Conservation (phyloP, 2,329 filamentous ascomycete genomes). For the Aspergillus chevalieri region DNA sequence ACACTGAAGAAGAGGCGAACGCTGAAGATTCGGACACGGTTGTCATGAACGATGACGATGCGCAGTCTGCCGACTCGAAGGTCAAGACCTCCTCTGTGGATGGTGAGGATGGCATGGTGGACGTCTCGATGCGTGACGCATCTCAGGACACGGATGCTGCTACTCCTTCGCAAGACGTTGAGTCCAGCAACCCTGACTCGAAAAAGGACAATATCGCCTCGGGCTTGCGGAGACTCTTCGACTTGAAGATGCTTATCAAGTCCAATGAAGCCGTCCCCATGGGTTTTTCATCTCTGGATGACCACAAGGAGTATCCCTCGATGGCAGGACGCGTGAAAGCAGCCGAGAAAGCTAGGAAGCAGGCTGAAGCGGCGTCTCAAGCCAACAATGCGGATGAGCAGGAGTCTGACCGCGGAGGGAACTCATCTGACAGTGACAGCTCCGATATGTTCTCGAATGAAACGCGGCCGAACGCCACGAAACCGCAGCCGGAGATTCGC, state of each 20-base stretch:
- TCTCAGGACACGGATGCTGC: slow-evolving; percentile 25
- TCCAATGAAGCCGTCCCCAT: slow-evolving; percentile 58
- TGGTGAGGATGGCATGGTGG: slow-evolving; percentile 84
- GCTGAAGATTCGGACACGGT: slow-evolving; percentile 62
- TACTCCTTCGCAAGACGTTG: slow-evolving; percentile 8
- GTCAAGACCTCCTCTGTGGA: slow-evolving; percentile 73
- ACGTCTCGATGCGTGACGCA: slow-evolving; percentile 75
- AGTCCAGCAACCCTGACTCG: slow-evolving; percentile 44
- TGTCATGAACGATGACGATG: slow-evolving; percentile 55
- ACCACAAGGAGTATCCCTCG: slow-evolving; percentile 53
- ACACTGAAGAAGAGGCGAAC: slow-evolving; percentile 46
- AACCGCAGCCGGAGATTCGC: slow-evolving; percentile 41
- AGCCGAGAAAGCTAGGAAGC: slow-evolving; percentile 8
- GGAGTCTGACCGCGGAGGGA: slow-evolving; percentile 14
- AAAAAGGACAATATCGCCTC: slow-evolving; percentile 53
- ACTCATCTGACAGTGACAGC: slow-evolving; percentile 23
- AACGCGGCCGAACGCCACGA: slow-evolving; percentile 9
- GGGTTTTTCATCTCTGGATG: slow-evolving; percentile 60
- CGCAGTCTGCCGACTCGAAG: slow-evolving; percentile 62
- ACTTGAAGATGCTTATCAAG: slow-evolving; percentile 59
- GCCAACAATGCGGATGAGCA: neutral
- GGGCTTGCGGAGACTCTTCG: slow-evolving; percentile 66
- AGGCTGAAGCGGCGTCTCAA: neutral
- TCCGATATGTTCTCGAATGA: slow-evolving; percentile 20
- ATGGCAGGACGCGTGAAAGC: slow-evolving; percentile 43